Evolutionary conservation across 768 basidiomycete species (phyloP).

Genomic region (Naganishia vaughanmartiniae): DNA sequence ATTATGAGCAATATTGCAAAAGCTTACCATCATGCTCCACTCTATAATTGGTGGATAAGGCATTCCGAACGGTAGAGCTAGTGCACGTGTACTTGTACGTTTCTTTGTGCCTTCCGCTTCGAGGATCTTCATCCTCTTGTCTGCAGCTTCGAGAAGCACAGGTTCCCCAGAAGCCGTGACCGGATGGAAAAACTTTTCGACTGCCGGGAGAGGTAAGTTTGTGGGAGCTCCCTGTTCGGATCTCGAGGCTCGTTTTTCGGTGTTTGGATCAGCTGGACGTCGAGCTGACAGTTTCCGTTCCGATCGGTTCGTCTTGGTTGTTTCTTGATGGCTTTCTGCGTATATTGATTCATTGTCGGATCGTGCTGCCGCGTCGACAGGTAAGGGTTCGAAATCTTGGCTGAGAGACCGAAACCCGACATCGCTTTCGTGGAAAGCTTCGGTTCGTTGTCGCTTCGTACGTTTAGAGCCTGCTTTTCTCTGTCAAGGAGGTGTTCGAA

Average conservation of each 20-base stretch:
- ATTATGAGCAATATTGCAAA: background rate
- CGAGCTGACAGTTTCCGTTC: slow-evolving; percentile 7
- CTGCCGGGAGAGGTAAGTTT: background rate
- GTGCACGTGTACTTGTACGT: slow-evolving; percentile 7
- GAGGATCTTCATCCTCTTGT: slow-evolving; percentile 17
- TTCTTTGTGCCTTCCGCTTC: slow-evolving; percentile 17
- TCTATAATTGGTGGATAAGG: slow-evolving; percentile 1
- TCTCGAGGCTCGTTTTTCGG: background rate
- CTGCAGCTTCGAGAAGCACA: slow-evolving; percentile 30
- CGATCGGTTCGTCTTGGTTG: slow-evolving; percentile 2
- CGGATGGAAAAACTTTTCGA: slow-evolving; percentile 3
- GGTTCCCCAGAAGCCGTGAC: slow-evolving; percentile 30
- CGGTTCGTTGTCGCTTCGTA: slow-evolving; percentile 3
- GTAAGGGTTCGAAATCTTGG: slow-evolving; percentile 10
- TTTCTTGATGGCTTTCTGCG: background rate
- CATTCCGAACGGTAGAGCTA: slow-evolving; percentile 24
- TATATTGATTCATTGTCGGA: slow-evolving; percentile 18
- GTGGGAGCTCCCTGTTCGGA: background rate
- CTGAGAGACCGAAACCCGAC: background rate
- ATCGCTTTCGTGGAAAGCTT: background rate
- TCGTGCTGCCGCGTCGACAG: slow-evolving; percentile 19
- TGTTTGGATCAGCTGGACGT: background rate
- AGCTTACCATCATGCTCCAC: slow-evolving; percentile 21
- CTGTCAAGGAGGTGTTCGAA: background rate
- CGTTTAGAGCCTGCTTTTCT: slow-evolving; percentile 1